Evolutionary conservation across 1,139 yeast genomes (phyloP).

Genomic region (Suhomyces kunorum): DNA sequence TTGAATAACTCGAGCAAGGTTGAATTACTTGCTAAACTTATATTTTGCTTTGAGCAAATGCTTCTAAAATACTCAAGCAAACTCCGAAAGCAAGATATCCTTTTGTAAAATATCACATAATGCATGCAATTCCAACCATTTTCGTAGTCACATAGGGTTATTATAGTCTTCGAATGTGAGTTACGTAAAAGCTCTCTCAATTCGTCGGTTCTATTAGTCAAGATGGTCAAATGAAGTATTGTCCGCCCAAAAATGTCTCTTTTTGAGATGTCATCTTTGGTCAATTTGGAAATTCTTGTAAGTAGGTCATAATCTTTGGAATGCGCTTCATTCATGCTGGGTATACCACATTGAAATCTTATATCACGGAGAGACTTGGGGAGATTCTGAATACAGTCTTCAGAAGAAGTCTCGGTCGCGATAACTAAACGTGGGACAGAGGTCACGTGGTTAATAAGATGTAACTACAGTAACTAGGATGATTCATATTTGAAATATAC

Average conservation of each 20-base stretch:
- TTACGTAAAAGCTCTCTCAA: constrained; percentile 50
- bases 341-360: constrained; percentile 11
- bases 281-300: constrained; percentile 29
- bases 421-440: constrained; percentile 7
- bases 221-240: constrained; percentile 58
- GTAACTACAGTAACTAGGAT: not conserved
- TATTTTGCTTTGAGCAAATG: constrained; percentile 15
- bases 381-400: no score
- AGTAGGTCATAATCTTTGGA: constrained; percentile 4
- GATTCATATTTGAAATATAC: not conserved
- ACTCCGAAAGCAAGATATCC: constrained; percentile 55
- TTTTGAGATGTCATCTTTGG: constrained; percentile 44
- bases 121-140: constrained; percentile 86
- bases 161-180: constrained; percentile 37
- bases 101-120: constrained; percentile 60
- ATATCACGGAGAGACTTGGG: no score
- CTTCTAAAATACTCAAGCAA: constrained; percentile 40
- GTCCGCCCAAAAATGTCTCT: constrained; percentile 79
- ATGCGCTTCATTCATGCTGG: constrained; percentile 10
- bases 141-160: constrained; percentile 61
- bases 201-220: constrained; percentile 51
- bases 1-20: constrained; percentile 41
- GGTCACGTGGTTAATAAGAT: not conserved
- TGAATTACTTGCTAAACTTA: constrained; percentile 24
- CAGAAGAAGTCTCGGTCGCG: not conserved